A percentile compares a stretch with the other conserved stretches of the same genome.
Conservation (phyloP, 352 stramenopile species). For the Phytophthora crassamura region DNA sequence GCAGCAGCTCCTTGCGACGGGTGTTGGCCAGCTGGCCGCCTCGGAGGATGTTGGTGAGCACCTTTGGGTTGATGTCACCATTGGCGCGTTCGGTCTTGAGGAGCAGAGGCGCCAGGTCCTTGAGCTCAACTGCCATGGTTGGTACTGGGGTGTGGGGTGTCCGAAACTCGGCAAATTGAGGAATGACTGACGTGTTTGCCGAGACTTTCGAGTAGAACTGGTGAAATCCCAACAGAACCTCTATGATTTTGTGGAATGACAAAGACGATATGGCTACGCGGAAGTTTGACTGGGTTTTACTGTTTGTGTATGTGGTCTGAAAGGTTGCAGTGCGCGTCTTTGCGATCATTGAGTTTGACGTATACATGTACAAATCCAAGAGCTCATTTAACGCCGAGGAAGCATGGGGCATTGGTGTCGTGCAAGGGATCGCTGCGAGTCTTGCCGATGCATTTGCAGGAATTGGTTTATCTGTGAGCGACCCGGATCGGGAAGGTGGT, state of each 20-base stretch:
- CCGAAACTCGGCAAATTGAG: constrained; percentile 13
- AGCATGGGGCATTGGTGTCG: neutral
- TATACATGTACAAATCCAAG: constrained; percentile 18
- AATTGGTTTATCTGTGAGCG: too few species aligned
- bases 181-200: constrained; percentile 9
- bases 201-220: neutral
- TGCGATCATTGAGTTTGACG: constrained; percentile 12
- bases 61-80: constrained; percentile 47
- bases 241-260: neutral
- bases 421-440: neutral
- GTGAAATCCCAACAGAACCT: constrained; percentile 14
- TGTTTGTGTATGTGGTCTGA: neutral
- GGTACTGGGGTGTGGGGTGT: neutral
- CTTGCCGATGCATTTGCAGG: neutral
- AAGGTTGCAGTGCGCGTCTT: constrained; percentile 2
- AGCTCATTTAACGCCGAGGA: neutral
- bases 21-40: constrained; percentile 39
- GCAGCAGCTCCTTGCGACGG: constrained; percentile 48
- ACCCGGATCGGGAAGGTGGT: neutral
- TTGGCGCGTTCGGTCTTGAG: constrained; percentile 64
- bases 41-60: constrained; percentile 48
- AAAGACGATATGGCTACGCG: too few species aligned
- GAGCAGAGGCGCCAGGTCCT: constrained; percentile 62
- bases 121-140: constrained; percentile 49
- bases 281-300: neutral